These are phyloP conservation scores for Arxiozyma slooffiae DNA, from an alignment of 1,139 yeast genomes.

Conservation along the genomic window DNA sequence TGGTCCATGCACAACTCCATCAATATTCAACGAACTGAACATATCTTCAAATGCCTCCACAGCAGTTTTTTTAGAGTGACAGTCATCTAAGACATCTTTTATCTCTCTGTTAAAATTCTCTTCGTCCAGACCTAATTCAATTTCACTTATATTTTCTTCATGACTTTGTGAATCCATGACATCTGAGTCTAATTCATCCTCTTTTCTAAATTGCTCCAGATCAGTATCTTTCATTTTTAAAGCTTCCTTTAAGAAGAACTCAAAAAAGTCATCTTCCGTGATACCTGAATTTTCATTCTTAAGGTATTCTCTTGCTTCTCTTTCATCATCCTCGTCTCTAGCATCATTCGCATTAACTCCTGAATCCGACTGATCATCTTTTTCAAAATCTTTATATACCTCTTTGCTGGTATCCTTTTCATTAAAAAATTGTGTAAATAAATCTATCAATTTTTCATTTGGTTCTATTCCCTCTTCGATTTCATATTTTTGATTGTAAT, in stretches of 20 bases:
- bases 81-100: conserved; percentile 14
- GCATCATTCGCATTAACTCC: conserved; percentile 6
- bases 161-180: neutral
- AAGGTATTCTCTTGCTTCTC: too few species aligned
- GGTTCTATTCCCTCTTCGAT: conserved; percentile 14
- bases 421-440: conserved; percentile 13
- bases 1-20: conserved; percentile 33
- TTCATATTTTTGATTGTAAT: conserved; percentile 4
- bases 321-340: too few species aligned
- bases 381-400: conserved; percentile 8
- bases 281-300: too few species aligned
- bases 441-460: conserved; percentile 17
- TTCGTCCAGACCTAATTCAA: neutral
- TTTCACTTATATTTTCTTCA: conserved; percentile 4
- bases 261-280: too few species aligned
- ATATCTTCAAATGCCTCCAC: conserved; percentile 21
- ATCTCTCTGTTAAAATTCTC: conserved; percentile 7
- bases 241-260: too few species aligned
- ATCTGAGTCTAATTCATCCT: too few species aligned
- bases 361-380: conserved; percentile 2
- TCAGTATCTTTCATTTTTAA: too few species aligned
- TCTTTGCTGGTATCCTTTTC: neutral
- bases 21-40: conserved; percentile 23
- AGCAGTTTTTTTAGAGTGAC: conserved; percentile 23
- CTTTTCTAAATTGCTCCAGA: too few species aligned